Conservation (phyloP, 2,329 filamentous ascomycete species). For the Lecanosticta acicola region DNA sequence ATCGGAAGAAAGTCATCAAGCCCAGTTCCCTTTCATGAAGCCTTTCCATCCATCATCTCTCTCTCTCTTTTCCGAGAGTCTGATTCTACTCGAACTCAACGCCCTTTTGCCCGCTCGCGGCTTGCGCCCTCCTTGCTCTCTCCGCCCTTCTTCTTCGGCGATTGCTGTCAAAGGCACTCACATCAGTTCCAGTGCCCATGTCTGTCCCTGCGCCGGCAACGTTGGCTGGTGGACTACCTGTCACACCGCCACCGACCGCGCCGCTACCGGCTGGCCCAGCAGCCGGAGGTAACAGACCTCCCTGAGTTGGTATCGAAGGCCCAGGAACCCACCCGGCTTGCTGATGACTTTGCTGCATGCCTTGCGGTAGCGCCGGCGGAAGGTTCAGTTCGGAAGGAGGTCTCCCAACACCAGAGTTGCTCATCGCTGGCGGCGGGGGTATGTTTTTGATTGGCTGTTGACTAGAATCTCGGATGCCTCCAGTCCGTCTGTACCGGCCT, state of each 20-base stretch:
- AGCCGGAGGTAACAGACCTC: constrained; percentile 8
- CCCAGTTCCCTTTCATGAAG: too few species aligned
- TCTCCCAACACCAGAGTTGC: constrained; percentile 19
- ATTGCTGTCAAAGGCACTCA: constrained; percentile 49
- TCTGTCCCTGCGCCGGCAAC: constrained; percentile 35
- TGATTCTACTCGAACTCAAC: constrained; percentile 44
- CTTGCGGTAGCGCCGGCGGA: constrained; percentile 18
- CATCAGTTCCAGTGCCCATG: constrained; percentile 35
- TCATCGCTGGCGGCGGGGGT: constrained; percentile 28
- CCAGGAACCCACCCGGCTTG: too few species aligned
- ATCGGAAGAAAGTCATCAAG: background rate
- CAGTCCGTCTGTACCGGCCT: constrained; percentile 18
- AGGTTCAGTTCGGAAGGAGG: constrained; percentile 27
- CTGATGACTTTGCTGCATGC: background rate
- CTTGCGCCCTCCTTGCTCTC: constrained; percentile 38
- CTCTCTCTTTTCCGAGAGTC: background rate
- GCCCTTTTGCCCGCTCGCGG: constrained; percentile 32
- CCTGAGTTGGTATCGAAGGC: too few species aligned
- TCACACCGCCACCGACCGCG: constrained; percentile 23
- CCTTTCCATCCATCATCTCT: too few species aligned
- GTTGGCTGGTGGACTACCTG: constrained; percentile 37
- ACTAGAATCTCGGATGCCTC: constrained; percentile 20
- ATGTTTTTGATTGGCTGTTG: constrained; percentile 30
- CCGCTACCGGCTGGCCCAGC: constrained; percentile 26
- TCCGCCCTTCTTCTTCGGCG: constrained; percentile 50